Conservation (phyloP, 2,329 filamentous ascomycete genomes). For the Curvularia spicifera region DNA sequence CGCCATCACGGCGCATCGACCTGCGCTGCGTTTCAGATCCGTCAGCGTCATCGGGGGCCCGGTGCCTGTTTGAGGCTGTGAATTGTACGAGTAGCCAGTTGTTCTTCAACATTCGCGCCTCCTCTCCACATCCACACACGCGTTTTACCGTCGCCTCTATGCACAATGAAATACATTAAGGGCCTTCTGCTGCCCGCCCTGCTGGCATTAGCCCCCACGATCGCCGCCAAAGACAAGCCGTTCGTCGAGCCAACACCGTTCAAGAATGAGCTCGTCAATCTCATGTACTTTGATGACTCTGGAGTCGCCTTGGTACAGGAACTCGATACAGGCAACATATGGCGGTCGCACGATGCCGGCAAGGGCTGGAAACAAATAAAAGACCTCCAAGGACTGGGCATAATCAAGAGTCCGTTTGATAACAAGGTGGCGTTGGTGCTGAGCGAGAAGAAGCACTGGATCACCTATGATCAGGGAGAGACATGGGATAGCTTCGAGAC, state of each 20-base stretch:
- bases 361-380: constrained; percentile 73
- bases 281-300: constrained; percentile 92
- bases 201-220: constrained; percentile 52
- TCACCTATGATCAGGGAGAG: constrained; percentile 81
- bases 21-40: constrained; percentile 42
- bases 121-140: constrained; percentile 23
- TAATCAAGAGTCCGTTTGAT: constrained; percentile 81
- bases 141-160: constrained; percentile 35
- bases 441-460: constrained; percentile 76
- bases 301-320: constrained; percentile 81
- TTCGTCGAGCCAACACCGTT: constrained; percentile 70
- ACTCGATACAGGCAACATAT: constrained; percentile 67
- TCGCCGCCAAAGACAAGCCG: constrained; percentile 65
- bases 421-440: constrained; percentile 79
- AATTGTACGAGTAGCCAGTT: constrained; percentile 43
- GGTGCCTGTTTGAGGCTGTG: constrained; percentile 41
- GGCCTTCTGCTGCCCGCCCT: constrained; percentile 58
- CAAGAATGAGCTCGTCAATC: constrained; percentile 67
- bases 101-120: constrained; percentile 34
- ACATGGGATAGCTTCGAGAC: constrained; percentile 79
- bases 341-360: constrained; percentile 82
- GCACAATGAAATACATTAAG: constrained; percentile 49
- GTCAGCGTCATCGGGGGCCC: constrained; percentile 37
- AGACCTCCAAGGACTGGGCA: constrained; percentile 64
- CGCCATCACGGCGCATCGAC: constrained; percentile 33